Conservation (phyloP, 805 yeast species). For the Starmerella gropengiesseri region DNA sequence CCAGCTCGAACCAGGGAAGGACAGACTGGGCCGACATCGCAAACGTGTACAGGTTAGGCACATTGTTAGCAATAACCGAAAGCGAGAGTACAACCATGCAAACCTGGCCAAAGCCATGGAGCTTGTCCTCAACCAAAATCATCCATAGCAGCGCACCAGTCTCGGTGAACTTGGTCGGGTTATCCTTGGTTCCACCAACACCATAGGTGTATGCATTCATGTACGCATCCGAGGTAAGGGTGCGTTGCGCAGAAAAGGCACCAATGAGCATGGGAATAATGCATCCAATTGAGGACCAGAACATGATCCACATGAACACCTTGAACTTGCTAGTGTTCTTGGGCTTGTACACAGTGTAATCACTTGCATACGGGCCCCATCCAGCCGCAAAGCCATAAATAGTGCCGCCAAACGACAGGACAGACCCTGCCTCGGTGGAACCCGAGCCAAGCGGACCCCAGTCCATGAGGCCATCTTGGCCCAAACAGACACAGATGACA, state of each 20-base stretch:
- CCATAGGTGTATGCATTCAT: slow-evolving; percentile 38
- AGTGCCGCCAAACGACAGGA: slow-evolving; percentile 72
- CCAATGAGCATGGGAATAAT: slow-evolving; percentile 69
- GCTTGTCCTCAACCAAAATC: slow-evolving; percentile 63
- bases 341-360: slow-evolving; percentile 82
- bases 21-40: slow-evolving; percentile 78
- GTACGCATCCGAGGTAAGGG: slow-evolving; percentile 37
- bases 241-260: slow-evolving; percentile 74
- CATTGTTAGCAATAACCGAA: slow-evolving; percentile 81
- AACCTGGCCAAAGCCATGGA: slow-evolving; percentile 84
- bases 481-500: slow-evolving; percentile 67
- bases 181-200: no score
- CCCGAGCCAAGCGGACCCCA: slow-evolving; percentile 49
- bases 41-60: slow-evolving; percentile 89
- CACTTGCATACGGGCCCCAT: slow-evolving; percentile 89
- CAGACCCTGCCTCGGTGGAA: slow-evolving; percentile 57
- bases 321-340: slow-evolving; percentile 45
- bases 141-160: slow-evolving; percentile 79
- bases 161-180: slow-evolving; percentile 34
- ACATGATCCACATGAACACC: slow-evolving; percentile 52
- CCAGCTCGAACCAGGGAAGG: slow-evolving; percentile 59
- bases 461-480: slow-evolving; percentile 48
- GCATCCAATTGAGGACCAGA: slow-evolving; percentile 59
- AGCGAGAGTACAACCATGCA: slow-evolving; percentile 74
- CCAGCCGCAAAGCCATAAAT: slow-evolving; percentile 85